phyloP scores from a whole-genome alignment of 306 rosid species.

The Castanospermum australe region DNA sequence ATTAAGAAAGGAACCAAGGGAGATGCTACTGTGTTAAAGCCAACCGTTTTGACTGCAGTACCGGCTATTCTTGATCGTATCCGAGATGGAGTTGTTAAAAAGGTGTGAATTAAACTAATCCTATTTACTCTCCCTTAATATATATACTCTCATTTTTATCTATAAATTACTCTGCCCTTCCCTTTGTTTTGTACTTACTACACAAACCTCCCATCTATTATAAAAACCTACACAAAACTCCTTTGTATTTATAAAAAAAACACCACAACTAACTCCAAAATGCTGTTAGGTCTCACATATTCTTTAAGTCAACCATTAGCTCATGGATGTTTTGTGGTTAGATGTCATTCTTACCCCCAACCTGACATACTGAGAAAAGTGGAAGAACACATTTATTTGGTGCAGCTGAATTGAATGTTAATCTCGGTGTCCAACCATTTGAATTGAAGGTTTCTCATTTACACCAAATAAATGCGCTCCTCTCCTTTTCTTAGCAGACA shows the following conservation, averaged over 20 bases:
- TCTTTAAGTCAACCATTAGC: too few species aligned
- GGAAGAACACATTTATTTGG: not conserved
- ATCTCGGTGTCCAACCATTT: not conserved
- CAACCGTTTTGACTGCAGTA: slow-evolving; percentile 80
- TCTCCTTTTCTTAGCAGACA: not conserved
- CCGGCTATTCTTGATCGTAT: slow-evolving; percentile 92
- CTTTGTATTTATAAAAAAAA: too few species aligned
- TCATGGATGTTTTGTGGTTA: too few species aligned
- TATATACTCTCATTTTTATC: too few species aligned
- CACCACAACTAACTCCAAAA: too few species aligned
- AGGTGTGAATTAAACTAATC: slow-evolving; percentile 39
- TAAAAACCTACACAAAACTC: not conserved
- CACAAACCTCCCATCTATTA: not conserved
- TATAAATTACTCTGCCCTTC: not conserved
- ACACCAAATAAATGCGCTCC: not conserved
- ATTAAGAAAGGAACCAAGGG: slow-evolving; percentile 93
- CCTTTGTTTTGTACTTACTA: not conserved
- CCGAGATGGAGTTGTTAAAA: slow-evolving; percentile 83
- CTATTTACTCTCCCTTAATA: not conserved
- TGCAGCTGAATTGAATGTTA: not conserved
- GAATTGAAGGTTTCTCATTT: not conserved
- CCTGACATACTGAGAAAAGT: too few species aligned
- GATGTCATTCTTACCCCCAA: too few species aligned
- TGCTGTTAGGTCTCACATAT: too few species aligned
- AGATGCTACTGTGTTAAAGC: slow-evolving; percentile 70